Percentiles rank a stretch among this genome's conserved stretches.
Conservation (phyloP, 306 rosid genomes). For the Gastrolobium bilobum region DNA sequence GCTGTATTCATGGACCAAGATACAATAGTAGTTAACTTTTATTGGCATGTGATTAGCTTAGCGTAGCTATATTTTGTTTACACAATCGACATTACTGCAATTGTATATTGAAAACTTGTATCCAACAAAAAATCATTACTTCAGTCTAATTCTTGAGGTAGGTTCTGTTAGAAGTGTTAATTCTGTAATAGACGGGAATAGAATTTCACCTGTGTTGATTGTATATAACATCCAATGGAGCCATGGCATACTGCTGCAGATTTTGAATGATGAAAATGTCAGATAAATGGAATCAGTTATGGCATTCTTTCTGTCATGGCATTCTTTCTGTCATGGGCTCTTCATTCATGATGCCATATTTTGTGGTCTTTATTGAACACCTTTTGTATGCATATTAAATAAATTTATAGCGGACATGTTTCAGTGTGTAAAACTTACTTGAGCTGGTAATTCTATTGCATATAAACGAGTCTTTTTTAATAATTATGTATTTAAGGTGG, state of each 20-base stretch:
- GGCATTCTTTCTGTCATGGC: slow-evolving; percentile 12
- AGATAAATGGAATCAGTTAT: not conserved
- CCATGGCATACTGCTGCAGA: not conserved
- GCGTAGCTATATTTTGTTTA: not conserved
- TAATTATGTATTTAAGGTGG: not conserved
- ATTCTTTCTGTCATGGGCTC: slow-evolving; percentile 12
- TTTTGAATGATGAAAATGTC: slow-evolving; percentile 39
- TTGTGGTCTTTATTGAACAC: slow-evolving; percentile 14
- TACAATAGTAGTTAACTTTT: slow-evolving; percentile 13
- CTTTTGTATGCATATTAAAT: not conserved
- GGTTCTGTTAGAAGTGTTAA: slow-evolving; percentile 5
- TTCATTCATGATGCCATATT: not conserved
- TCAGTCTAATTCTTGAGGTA: slow-evolving; percentile 26
- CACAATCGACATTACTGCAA: not conserved
- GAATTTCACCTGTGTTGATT: not conserved
- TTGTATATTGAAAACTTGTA: not conserved
- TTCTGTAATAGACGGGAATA: not conserved
- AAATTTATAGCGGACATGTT: not conserved
- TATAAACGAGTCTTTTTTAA: not conserved
- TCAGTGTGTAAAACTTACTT: not conserved
- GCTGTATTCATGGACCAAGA: slow-evolving; percentile 5
- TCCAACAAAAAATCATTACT: not conserved
- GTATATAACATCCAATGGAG: not conserved
- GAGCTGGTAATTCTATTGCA: not conserved
- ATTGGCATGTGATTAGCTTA: not conserved